Evolutionary conservation across 495 filamentous ascomycete genomes (phyloP), one percentile per base, ranked within the genome.

Genomic region (Trichoderma erinaceum): DNA sequence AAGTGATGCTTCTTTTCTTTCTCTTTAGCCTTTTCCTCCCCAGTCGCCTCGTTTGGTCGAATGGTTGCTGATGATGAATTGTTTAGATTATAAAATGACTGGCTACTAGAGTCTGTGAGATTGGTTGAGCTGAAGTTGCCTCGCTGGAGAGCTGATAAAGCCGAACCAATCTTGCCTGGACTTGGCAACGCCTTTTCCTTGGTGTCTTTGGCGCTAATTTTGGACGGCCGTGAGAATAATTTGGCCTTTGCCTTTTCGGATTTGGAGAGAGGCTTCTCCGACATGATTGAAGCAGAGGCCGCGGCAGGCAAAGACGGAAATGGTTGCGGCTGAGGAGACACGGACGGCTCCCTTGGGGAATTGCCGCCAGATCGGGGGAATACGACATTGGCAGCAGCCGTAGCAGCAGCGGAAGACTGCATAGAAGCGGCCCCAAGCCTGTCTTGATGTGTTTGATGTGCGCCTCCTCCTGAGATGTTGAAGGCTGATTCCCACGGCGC

Each of bases 231-330:
- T 2, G 91, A 93, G 75, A 97, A 97, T 7, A 97, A 82, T 78
- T 96, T 96, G 77, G 92, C 92, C 79, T 93, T 96, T 25, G 90
- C 91, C 78, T 91, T 92, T 77, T 94, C 90, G 29, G 86, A 83
- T 73, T 89, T 89, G 27, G 79, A 61, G 12, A 61, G 79, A 44
- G 89, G 90, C 69, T 86, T 86, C 71, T 92, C 89, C 61, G 84
- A 84, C 41, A 86, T 78, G 79, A 76, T 10, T 76, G 69, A 2
- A 73, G 75, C 1, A 75, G 71, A 18, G 74, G 75, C 56, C 71
- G 72, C 21, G 73, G 50, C 21, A 71, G 70, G 56, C 10, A 61
- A 12, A 29, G 27, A 29, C 27, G 56, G 56, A n/a, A 61, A 61
- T 18, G 56, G 56, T 25, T 29, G 56, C 11, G 56, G 56, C 56